A percentile compares a stretch with the other conserved stretches of the same genome.
Conservation (phyloP, 768 basidiomycete species). For the Sarcomyxa edulis region DNA sequence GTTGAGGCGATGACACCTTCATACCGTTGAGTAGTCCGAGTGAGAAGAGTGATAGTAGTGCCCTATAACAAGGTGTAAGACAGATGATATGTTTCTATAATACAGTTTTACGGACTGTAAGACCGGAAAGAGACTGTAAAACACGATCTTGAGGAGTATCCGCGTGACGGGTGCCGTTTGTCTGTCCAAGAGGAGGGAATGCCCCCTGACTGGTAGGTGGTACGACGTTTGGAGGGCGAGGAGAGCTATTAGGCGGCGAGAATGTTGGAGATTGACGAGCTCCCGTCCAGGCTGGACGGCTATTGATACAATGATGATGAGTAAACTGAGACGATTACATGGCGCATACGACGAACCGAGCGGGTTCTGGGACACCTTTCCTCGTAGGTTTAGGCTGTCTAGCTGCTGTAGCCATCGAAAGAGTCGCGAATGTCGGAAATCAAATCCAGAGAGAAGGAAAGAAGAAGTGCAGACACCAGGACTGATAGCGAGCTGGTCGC, state of each 20-base stretch:
- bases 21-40: constrained; percentile 66
- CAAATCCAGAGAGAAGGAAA: constrained; percentile 4
- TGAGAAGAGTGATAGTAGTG: constrained; percentile 70
- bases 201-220: constrained; percentile 29
- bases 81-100: constrained; percentile 3
- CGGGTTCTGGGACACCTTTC: constrained; percentile 58
- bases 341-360: constrained; percentile 32
- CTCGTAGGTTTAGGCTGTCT: constrained; percentile 60
- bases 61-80: constrained; percentile 33
- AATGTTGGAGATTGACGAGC: constrained; percentile 69
- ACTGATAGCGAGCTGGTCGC: constrained; percentile 7
- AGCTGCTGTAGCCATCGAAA: constrained; percentile 55
- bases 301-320: constrained; percentile 1
- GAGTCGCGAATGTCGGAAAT: constrained; percentile 3
- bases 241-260: constrained; percentile 42
- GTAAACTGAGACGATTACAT: neutral
- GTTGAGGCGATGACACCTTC: constrained; percentile 69
- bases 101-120: constrained; percentile 71
- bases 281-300: constrained; percentile 55
- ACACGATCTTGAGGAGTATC: constrained; percentile 52
- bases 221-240: constrained; percentile 27
- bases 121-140: constrained; percentile 60
- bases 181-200: constrained; percentile 41
- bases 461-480: constrained; percentile 3
- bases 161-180: constrained; percentile 41